Conservation (phyloP, 1,284 basidiomycete species). For the Rhodotorula sp. region DNA sequence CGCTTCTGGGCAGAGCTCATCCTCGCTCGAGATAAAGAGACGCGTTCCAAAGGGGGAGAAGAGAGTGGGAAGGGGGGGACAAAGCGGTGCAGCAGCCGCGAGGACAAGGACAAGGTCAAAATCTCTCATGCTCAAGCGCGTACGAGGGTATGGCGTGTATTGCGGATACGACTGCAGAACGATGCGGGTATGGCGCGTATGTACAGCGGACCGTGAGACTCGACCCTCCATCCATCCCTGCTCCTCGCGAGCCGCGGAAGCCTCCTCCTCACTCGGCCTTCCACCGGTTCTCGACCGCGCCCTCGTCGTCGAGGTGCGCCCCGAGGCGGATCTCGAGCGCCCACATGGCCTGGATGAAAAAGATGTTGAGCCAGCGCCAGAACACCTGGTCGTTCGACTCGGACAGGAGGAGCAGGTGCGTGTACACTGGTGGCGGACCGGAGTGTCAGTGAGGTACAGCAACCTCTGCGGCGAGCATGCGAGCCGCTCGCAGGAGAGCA, state of each 20-base stretch:
- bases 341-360: constrained; percentile 42
- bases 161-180: too few species aligned
- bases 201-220: too few species aligned
- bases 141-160: too few species aligned
- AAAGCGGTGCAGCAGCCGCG: too few species aligned
- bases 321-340: constrained; percentile 41
- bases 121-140: too few species aligned
- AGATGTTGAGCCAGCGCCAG: constrained; percentile 45
- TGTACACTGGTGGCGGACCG: constrained; percentile 38
- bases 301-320: constrained; percentile 20
- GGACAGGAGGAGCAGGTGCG: constrained; percentile 44
- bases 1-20: constrained; percentile 40
- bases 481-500: not conserved
- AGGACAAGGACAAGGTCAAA: too few species aligned
- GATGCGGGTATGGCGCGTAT: too few species aligned
- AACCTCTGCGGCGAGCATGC: not conserved
- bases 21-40: too few species aligned
- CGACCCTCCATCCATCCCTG: not conserved
- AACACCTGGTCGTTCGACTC: constrained; percentile 37
- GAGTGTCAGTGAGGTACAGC: not conserved
- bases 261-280: constrained; percentile 21
- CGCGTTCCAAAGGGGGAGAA: not conserved
- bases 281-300: constrained; percentile 12
- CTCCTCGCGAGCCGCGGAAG: too few species aligned
- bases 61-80: not conserved